Base-by-base conservation (phyloP, 345 rosid species). In the Pistacia atlantica region DNA sequence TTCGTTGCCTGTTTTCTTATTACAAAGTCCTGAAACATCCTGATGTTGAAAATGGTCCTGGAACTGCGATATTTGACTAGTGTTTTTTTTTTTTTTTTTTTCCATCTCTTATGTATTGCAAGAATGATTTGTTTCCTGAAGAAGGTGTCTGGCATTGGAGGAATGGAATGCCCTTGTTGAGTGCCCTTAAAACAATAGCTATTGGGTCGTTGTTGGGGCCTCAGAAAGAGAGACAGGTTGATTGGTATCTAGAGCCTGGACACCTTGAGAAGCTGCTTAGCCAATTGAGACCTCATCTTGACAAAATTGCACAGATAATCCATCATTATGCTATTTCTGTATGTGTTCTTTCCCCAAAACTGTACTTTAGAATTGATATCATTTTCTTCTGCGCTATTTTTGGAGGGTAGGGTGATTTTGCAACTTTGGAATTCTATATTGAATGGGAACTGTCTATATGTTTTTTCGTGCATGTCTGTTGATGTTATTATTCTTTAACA, bases 91-190 rank as follows among this genome's bases (percentile, higher is more conserved):
- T n/a, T 22, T 22, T 22, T 0, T 22, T 22, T 22, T 52, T 77
- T 67, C 77, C 67, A 28, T 71, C 65, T 83, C 71, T 79, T 87
- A 84, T 78, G 78, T 68, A 57, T 77, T 80, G 77, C 86, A 80
- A 96, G 99, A 96, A 87, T 87, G 93, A 96, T 85, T 76, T 96
- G 69, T 87, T 93, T 79, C 98, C 99, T 42, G 97, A 91, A 83
- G 99, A 93, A 88, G 92, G 88, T 72, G 78, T 96, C 81, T 89
- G 97, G 97, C 91, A 80, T 80, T 96, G 99, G 99, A 88, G 89
- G 83, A 91, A 91, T 80, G 92, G 95, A 76, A 89, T 93, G 94
- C 98, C 99, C 35, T 78, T 89, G 82, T 82, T 90, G 86, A 92
- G 97, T 90, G 91, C 93, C 67, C 87, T 96, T 33, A 92, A 98